Conservation (phyloP, 768 basidiomycete species). For the Boletus rufocinnamomeus region DNA sequence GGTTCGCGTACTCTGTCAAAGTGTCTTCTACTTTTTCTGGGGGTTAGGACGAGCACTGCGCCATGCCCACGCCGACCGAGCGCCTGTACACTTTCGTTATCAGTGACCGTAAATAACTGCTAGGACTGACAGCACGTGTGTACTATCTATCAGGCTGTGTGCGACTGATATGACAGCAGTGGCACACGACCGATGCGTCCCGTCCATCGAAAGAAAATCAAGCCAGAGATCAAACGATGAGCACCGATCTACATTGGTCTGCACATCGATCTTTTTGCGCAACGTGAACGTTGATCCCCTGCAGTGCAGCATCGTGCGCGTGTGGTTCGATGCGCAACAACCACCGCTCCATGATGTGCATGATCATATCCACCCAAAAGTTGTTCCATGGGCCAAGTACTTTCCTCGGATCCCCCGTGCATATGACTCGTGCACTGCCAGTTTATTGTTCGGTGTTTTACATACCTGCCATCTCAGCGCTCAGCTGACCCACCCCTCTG, state of each 20-base stretch:
- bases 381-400: neutral
- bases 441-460: neutral
- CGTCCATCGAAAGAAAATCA: neutral
- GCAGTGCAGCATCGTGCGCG: neutral
- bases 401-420: neutral
- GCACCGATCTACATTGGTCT: neutral
- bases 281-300: neutral
- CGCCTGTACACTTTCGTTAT: conserved; percentile 1
- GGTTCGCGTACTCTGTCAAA: neutral
- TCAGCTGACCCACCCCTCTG: neutral
- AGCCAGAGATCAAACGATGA: neutral
- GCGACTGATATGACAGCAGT: neutral
- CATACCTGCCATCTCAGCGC: neutral
- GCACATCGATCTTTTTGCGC: neutral
- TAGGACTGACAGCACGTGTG: neutral
- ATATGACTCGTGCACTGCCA: neutral
- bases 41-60: neutral
- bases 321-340: neutral
- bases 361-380: neutral
- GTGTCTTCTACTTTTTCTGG: neutral
- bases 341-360: neutral
- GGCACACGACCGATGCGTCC: neutral
- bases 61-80: neutral
- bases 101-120: neutral
- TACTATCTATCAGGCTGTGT: neutral